Evolutionary conservation across 2,329 filamentous ascomycete species (phyloP).

Genomic region (Ophiocordyceps australis): DNA sequence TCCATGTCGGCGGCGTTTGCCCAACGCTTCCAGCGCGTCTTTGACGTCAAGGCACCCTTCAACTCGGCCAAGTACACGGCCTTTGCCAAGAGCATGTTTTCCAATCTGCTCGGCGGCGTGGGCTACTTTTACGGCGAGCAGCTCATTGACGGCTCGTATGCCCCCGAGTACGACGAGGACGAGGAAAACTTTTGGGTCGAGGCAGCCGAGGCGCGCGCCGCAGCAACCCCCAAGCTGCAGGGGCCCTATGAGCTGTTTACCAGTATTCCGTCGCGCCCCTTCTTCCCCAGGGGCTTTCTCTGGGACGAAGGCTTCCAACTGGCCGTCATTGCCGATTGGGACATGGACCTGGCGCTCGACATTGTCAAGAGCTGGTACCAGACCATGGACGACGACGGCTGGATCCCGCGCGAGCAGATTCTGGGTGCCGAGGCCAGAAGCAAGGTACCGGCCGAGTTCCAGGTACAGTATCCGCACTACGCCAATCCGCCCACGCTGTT

Average conservation of each 20-base stretch:
- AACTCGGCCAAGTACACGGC: constrained; percentile 49
- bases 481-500: constrained; percentile 94
- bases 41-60: constrained; percentile 58
- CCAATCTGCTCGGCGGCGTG: constrained; percentile 83
- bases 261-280: constrained; percentile 77
- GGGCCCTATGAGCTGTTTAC: constrained; percentile 83
- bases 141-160: constrained; percentile 77
- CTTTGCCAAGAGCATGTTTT: constrained; percentile 83
- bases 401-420: constrained; percentile 95
- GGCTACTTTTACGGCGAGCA: constrained; percentile 89
- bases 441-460: constrained; percentile 88
- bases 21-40: constrained; percentile 51
- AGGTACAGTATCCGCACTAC: constrained; percentile 90
- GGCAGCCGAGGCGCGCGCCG: constrained; percentile 58
- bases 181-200: constrained; percentile 94
- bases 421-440: constrained; percentile 79
- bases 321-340: constrained; percentile 82
- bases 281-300: constrained; percentile 90
- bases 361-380: constrained; percentile 93
- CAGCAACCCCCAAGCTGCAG: constrained; percentile 50
- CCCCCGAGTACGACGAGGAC: constrained; percentile 87
- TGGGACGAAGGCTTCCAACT: constrained; percentile 99
- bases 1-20: constrained; percentile 50
- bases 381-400: constrained; percentile 90
- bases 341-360: constrained; percentile 70